Conservation (phyloP, 1,284 basidiomycete species). For the Irpex sp. region DNA sequence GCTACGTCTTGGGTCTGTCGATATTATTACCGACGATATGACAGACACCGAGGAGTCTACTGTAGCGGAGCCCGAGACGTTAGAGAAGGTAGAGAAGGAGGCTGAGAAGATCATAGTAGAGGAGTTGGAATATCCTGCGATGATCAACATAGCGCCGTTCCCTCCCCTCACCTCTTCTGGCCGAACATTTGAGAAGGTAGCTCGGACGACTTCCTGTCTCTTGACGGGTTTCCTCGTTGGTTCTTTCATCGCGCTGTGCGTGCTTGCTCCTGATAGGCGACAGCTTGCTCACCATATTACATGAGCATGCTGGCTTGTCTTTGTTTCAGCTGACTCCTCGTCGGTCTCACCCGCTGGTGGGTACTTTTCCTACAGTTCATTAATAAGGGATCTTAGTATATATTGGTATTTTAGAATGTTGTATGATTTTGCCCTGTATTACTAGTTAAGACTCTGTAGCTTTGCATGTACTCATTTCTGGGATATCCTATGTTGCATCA, state of each 20-base stretch:
- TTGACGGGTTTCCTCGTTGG: slow-evolving; percentile 35
- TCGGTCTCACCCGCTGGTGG: too few species aligned
- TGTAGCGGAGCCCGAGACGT: neutral
- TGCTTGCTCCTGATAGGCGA: slow-evolving; percentile 30
- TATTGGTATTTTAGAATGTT: neutral
- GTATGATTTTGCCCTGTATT: neutral
- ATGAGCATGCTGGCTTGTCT: slow-evolving; percentile 14
- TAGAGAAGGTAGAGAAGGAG: neutral
- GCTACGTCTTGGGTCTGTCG: slow-evolving; percentile 8
- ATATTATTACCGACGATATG: slow-evolving; percentile 12
- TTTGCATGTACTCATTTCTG: neutral
- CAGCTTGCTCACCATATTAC: slow-evolving; percentile 32
- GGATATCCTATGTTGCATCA: too few species aligned
- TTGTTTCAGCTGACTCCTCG: neutral
- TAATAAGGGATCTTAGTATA: neutral
- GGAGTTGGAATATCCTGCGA: neutral
- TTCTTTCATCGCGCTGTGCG: slow-evolving; percentile 32
- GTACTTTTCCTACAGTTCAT: too few species aligned
- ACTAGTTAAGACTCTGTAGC: neutral
- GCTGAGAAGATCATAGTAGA: neutral
- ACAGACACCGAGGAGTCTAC: neutral
- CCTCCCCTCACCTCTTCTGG: neutral
- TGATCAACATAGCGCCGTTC: neutral
- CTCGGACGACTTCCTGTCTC: slow-evolving; percentile 31
- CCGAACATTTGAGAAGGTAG: slow-evolving; percentile 21